Evolutionary conservation across 345 rosid species (phyloP).

Genomic region (Leavenworthia alabamica): DNA sequence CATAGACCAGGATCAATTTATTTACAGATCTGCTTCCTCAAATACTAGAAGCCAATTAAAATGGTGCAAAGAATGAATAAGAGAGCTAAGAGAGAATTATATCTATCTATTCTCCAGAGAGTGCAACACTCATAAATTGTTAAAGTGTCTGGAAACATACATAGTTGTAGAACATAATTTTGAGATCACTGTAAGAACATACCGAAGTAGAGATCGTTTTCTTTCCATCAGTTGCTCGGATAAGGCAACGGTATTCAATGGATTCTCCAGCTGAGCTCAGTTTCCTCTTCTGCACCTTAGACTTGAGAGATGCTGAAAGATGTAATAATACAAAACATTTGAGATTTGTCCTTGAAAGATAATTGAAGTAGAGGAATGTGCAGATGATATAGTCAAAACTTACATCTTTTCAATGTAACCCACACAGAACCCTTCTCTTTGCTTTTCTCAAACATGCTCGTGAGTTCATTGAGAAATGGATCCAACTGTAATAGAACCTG

Average conservation of each 20-base stretch:
- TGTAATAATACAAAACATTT: neutral
- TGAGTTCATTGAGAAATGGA: slow-evolving; percentile 87
- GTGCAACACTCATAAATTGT: neutral
- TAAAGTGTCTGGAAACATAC: neutral
- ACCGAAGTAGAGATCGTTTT: slow-evolving; percentile 80
- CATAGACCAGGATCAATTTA: neutral
- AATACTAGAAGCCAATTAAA: neutral
- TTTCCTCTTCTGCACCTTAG: slow-evolving; percentile 72
- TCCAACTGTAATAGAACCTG: slow-evolving; percentile 77
- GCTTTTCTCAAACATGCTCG: slow-evolving; percentile 78
- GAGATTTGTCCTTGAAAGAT: neutral
- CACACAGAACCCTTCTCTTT: slow-evolving; percentile 80
- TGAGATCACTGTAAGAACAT: slow-evolving; percentile 8
- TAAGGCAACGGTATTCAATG: slow-evolving; percentile 75
- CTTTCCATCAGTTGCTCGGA: slow-evolving; percentile 86
- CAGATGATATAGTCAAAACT: neutral
- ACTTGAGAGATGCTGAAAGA: slow-evolving; percentile 63
- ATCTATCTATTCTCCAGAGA: neutral
- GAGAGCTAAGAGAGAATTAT: neutral
- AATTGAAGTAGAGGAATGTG: neutral
- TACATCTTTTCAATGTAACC: slow-evolving; percentile 95
- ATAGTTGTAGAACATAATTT: neutral
- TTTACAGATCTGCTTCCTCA: neutral
- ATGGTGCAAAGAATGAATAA: neutral
- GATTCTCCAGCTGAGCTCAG: slow-evolving; percentile 49